A percentile compares a stretch with the other conserved stretches of the same genome.
Conservation (phyloP, 2,329 filamentous ascomycete species). For the Pseudogymnoascus sp. region DNA sequence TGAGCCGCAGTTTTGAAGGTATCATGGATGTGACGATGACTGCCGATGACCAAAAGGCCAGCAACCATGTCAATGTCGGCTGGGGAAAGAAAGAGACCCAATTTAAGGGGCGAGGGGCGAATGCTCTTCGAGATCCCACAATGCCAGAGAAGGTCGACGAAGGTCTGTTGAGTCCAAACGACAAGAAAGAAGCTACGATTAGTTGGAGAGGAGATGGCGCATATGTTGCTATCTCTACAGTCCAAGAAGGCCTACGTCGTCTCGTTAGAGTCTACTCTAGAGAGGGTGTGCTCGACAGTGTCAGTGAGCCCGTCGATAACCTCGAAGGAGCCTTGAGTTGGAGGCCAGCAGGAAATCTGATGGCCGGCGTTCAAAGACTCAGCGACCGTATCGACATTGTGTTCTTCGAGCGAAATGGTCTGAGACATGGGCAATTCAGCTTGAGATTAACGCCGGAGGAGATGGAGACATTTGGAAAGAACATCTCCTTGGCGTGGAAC, state of each 20-base stretch:
- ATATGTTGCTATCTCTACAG: conserved; percentile 76
- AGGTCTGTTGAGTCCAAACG: conserved; percentile 64
- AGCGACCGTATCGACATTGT: conserved; percentile 65
- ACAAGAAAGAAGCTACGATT: conserved; percentile 63
- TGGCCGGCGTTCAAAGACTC: conserved; percentile 76
- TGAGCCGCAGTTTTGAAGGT: conserved; percentile 85
- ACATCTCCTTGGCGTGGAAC: conserved; percentile 75
- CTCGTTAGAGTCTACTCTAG: conserved; percentile 84
- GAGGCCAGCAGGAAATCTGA: conserved; percentile 82
- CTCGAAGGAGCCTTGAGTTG: conserved; percentile 84
- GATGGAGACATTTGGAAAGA: conserved; percentile 42
- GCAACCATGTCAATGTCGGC: conserved; percentile 88
- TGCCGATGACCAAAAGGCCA: conserved; percentile 71
- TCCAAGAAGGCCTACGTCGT: conserved; percentile 61
- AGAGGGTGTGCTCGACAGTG: conserved; percentile 83
- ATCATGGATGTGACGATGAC: conserved; percentile 67
- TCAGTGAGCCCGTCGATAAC: conserved; percentile 88
- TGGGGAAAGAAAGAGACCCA: conserved; percentile 99
- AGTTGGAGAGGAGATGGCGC: conserved; percentile 94
- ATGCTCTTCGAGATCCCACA: conserved; percentile 82
- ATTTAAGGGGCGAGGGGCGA: conserved; percentile 85
- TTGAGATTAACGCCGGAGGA: conserved; percentile 58
- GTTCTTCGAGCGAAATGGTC: conserved; percentile 95
- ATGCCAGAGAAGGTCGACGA: conserved; percentile 88
- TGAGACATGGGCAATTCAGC: conserved; percentile 91